phyloP scores from a whole-genome alignment of 805 yeast genomes.

The Yueomyces sp. region DNA sequence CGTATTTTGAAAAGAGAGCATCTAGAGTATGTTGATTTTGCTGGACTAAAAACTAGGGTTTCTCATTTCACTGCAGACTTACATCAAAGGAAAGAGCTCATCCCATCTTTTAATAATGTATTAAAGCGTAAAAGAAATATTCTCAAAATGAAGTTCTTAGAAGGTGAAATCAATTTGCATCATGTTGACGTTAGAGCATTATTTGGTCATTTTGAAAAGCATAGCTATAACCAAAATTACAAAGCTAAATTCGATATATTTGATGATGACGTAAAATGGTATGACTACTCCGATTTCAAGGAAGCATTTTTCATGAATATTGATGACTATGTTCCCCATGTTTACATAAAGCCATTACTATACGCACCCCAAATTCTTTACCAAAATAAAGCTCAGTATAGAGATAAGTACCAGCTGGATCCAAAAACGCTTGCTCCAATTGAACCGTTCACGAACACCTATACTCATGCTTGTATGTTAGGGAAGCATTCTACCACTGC shows the following conservation, averaged over 20 bases:
- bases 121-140: slow-evolving; percentile 33
- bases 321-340: slow-evolving; percentile 24
- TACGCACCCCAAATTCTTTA: slow-evolving; percentile 61
- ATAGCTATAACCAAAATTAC: slow-evolving; percentile 8
- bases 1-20: slow-evolving; percentile 6
- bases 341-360: slow-evolving; percentile 47
- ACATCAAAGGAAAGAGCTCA: slow-evolving; percentile 45
- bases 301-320: slow-evolving; percentile 38
- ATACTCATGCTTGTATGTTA: slow-evolving; percentile 50
- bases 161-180: slow-evolving; percentile 46
- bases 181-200: slow-evolving; percentile 49
- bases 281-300: slow-evolving; percentile 45
- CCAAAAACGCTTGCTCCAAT: slow-evolving; percentile 23
- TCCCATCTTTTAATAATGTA: slow-evolving; percentile 32
- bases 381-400: slow-evolving; percentile 45
- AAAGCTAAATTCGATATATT: slow-evolving; percentile 25
- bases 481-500: slow-evolving; percentile 12
- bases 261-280: slow-evolving; percentile 48
- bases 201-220: slow-evolving; percentile 30
- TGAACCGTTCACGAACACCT: slow-evolving; percentile 36
- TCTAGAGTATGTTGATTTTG: slow-evolving; percentile 29
- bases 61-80: slow-evolving; percentile 46
- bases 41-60: slow-evolving; percentile 60
- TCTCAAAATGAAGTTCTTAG: slow-evolving; percentile 45
- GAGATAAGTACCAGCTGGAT: slow-evolving; percentile 28